phyloP scores from a whole-genome alignment of 1,139 yeast species.

The Saccharomyces hybrid region DNA sequence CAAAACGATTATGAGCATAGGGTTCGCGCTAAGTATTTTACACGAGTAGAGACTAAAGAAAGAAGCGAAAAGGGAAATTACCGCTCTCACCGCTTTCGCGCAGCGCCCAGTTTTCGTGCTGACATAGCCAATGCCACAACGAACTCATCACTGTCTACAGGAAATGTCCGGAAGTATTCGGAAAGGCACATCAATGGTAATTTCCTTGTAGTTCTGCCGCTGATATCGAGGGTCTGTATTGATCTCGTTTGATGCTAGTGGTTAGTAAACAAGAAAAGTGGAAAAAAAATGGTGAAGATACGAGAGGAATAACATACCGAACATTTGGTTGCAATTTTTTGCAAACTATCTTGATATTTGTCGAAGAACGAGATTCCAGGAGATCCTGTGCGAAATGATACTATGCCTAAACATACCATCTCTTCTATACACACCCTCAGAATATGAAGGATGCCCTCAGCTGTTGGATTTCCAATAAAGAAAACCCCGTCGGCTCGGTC shows the following conservation, averaged over 20 bases:
- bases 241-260: background rate
- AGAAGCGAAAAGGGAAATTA: background rate
- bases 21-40: background rate
- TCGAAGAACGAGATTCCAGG: background rate
- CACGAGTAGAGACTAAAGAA: background rate
- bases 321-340: slow-evolving; percentile 18
- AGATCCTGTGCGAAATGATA: slow-evolving; percentile 6
- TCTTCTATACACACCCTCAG: slow-evolving; percentile 20
- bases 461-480: slow-evolving; percentile 29
- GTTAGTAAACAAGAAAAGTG: slow-evolving; percentile 14
- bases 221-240: slow-evolving; percentile 13
- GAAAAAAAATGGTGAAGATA: background rate
- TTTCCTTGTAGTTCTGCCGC: slow-evolving; percentile 28
- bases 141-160: slow-evolving; percentile 22
- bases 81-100: background rate
- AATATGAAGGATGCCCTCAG: slow-evolving; percentile 23
- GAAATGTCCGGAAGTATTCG: slow-evolving; percentile 22
- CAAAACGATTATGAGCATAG: background rate
- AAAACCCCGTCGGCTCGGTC: slow-evolving; percentile 35
- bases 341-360: slow-evolving; percentile 12
- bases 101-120: slow-evolving; percentile 5
- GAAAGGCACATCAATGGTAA: slow-evolving; percentile 27
- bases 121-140: slow-evolving; percentile 22
- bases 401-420: slow-evolving; percentile 14
- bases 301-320: slow-evolving; percentile 19